phyloP scores from a whole-genome alignment of 352 stramenopile species.

The Aphanomyces stellatus region DNA sequence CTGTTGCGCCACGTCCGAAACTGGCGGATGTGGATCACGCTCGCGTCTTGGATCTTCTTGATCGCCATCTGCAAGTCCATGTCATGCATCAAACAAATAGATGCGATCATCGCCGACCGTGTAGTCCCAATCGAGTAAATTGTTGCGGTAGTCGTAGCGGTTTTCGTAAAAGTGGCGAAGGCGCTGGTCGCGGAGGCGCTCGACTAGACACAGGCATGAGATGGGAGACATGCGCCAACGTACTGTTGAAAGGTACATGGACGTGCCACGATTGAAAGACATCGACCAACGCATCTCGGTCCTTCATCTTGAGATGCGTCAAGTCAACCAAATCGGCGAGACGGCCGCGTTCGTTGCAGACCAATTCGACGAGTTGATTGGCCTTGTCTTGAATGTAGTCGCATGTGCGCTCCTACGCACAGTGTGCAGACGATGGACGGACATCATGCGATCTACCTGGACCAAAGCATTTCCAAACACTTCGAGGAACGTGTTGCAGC shows the following conservation, averaged over 20 bases:
- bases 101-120: slow-evolving; percentile 50
- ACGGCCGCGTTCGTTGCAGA: slow-evolving; percentile 56
- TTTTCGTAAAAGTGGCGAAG: slow-evolving; percentile 87
- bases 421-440: too few species aligned
- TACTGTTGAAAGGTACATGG: slow-evolving; percentile 67
- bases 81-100: neutral
- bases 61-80: slow-evolving; percentile 49
- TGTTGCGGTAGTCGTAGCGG: slow-evolving; percentile 89
- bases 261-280: slow-evolving; percentile 76
- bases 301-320: slow-evolving; percentile 83
- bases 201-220: slow-evolving; percentile 31
- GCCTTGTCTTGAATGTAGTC: slow-evolving; percentile 74
- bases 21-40: slow-evolving; percentile 90
- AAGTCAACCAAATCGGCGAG: slow-evolving; percentile 69
- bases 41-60: slow-evolving; percentile 77
- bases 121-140: slow-evolving; percentile 95
- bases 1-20: slow-evolving; percentile 88
- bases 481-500: slow-evolving; percentile 86
- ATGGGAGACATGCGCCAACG: neutral
- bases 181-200: slow-evolving; percentile 72
- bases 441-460: slow-evolving; percentile 41
- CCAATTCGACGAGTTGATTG: slow-evolving; percentile 54
- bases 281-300: slow-evolving; percentile 83
- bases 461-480: slow-evolving; percentile 90
- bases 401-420: slow-evolving; percentile 60